A percentile compares a stretch with the other conserved stretches of the same genome.
phyloP scores from a whole-genome alignment of 2,329 filamentous ascomycete genomes.

The Didymella arachidicola region DNA sequence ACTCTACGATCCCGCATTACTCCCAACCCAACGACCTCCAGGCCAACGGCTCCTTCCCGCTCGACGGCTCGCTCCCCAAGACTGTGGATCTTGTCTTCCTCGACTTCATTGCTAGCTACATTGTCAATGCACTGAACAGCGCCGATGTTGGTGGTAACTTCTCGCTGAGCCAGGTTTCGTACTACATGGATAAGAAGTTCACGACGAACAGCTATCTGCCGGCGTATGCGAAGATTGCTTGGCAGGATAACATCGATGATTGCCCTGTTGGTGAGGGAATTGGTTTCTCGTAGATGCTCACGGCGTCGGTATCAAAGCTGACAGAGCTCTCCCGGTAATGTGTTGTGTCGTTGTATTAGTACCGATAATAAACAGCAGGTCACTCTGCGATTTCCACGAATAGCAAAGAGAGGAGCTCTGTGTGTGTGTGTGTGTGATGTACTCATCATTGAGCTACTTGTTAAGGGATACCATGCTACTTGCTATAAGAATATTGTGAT shows the following conservation, averaged over 20 bases:
- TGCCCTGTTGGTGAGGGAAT: slow-evolving; percentile 51
- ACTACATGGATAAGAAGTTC: slow-evolving; percentile 52
- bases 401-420: too few relatives aligned
- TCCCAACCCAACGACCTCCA: slow-evolving; percentile 61
- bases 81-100: slow-evolving; percentile 63
- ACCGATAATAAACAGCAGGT: too few relatives aligned
- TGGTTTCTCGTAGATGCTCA: slow-evolving; percentile 22
- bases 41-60: slow-evolving; percentile 58
- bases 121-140: slow-evolving; percentile 47
- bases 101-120: slow-evolving; percentile 56
- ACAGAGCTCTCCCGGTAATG: too few relatives aligned
- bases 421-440: background rate
- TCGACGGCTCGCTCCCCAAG: slow-evolving; percentile 52
- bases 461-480: slow-evolving; percentile 15
- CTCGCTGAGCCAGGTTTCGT: slow-evolving; percentile 39
- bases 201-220: slow-evolving; percentile 55
- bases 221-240: slow-evolving; percentile 52
- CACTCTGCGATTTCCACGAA: too few relatives aligned
- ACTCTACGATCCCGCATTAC: slow-evolving; percentile 59
- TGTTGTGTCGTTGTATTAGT: too few relatives aligned
- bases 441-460: background rate
- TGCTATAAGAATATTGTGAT: slow-evolving; percentile 10
- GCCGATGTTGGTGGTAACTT: slow-evolving; percentile 45
- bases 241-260: slow-evolving; percentile 52
- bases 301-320: too few relatives aligned